These are phyloP conservation scores for Candolleomyces eurysporus DNA, from an alignment of 768 basidiomycete species.

Conservation along the genomic window DNA sequence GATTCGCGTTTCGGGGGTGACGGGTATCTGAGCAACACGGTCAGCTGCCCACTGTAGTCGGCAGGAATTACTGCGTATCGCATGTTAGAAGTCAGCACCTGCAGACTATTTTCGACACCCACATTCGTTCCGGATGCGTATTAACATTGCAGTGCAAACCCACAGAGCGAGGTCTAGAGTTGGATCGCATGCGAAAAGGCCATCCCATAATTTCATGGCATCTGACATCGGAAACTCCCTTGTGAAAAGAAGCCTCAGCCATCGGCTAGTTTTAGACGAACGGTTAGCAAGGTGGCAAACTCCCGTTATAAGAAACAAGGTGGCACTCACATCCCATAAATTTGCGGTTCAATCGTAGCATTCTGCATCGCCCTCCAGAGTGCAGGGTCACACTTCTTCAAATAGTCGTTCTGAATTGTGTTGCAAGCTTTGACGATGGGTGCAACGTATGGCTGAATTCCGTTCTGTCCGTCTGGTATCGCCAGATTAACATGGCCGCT, in stretches of 20 bases:
- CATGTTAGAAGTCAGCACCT: neutral
- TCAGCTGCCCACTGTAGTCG: slow-evolving; percentile 86
- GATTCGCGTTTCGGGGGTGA: slow-evolving; percentile 35
- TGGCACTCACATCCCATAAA: slow-evolving; percentile 84
- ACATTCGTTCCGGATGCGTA: slow-evolving; percentile 90
- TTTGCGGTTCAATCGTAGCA: slow-evolving; percentile 90
- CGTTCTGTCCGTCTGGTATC: slow-evolving; percentile 43
- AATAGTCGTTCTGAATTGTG: slow-evolving; percentile 67
- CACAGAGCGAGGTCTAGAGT: slow-evolving; percentile 76
- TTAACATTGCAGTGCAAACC: slow-evolving; percentile 92
- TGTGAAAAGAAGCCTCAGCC: slow-evolving; percentile 91
- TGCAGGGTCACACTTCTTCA: slow-evolving; percentile 77
- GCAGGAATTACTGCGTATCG: slow-evolving; percentile 66
- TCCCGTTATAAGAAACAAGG: neutral
- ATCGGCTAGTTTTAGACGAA: slow-evolving; percentile 56
- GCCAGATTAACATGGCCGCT: slow-evolving; percentile 45
- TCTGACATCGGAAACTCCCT: slow-evolving; percentile 83
- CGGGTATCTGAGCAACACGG: slow-evolving; percentile 85
- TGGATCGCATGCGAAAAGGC: slow-evolving; percentile 85
- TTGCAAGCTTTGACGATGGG: slow-evolving; percentile 87
- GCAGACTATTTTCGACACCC: slow-evolving; percentile 28
- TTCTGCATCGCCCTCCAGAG: slow-evolving; percentile 74
- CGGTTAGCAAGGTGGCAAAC: slow-evolving; percentile 2
- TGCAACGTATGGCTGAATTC: slow-evolving; percentile 66
- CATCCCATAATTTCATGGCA: slow-evolving; percentile 93